Conservation (phyloP, 1,284 basidiomycete species). For the Mycosarcoma mackinlayi region DNA sequence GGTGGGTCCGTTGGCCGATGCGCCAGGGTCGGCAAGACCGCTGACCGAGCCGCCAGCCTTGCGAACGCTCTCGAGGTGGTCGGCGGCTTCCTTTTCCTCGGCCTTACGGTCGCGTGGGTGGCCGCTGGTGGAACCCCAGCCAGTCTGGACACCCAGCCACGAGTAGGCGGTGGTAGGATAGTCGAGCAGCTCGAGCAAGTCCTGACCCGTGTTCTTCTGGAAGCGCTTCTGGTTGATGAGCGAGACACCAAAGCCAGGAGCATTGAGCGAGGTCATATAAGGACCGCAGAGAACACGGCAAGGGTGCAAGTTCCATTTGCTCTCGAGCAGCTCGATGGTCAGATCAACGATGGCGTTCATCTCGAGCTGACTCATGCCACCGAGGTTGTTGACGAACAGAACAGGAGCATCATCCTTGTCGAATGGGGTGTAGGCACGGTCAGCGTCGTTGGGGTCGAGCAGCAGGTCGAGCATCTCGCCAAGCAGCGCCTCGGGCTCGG, state of each 20-base stretch:
- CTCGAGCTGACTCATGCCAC: constrained; percentile 73
- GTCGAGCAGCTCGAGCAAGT: constrained; percentile 70
- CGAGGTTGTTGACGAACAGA: constrained; percentile 74
- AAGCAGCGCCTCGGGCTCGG: constrained; percentile 54
- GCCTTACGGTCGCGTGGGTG: constrained; percentile 61
- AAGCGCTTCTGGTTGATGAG: constrained; percentile 70
- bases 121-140: constrained; percentile 57
- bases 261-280: constrained; percentile 72
- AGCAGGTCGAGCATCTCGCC: constrained; percentile 63
- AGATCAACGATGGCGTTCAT: constrained; percentile 72
- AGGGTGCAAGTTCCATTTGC: constrained; percentile 67
- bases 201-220: constrained; percentile 64
- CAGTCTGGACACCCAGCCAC: constrained; percentile 69
- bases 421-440: constrained; percentile 69
- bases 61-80: constrained; percentile 52
- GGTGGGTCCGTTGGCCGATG: constrained; percentile 53
- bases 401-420: constrained; percentile 70
- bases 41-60: constrained; percentile 61
- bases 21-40: constrained; percentile 52
- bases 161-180: constrained; percentile 69
- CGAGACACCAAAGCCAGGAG: constrained; percentile 70
- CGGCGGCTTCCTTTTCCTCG: constrained; percentile 60
- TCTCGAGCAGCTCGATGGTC: constrained; percentile 69
- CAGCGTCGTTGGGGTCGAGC: constrained; percentile 70
- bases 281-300: constrained; percentile 69